Percentiles rank a stretch among this genome's conserved stretches.
Conservation (phyloP, 352 stramenopile species). For the Pythium grandisporangium region DNA sequence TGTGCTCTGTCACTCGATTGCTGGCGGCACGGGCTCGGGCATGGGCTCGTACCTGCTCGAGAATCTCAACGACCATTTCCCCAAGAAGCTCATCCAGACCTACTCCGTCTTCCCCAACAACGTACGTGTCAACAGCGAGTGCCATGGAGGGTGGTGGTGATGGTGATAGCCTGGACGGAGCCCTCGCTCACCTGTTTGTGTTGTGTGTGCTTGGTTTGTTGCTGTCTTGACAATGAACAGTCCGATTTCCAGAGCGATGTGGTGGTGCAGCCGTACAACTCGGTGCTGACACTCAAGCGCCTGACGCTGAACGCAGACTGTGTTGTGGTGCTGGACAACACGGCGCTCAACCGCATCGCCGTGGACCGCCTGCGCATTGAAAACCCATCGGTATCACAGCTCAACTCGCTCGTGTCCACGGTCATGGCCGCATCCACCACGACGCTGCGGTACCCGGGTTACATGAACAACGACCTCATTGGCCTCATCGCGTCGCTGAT, state of each 20-base stretch:
- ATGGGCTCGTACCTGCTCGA: slow-evolving; percentile 99
- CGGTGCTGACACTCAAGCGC: slow-evolving; percentile 97
- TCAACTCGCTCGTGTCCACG: slow-evolving; percentile 98
- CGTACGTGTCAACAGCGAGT: too few relatives aligned
- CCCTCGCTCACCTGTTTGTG: background rate
- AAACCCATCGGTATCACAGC: slow-evolving; percentile 94
- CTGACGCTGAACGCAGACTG: slow-evolving; percentile 98
- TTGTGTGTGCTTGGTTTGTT: too few relatives aligned
- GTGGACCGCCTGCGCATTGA: slow-evolving; percentile 92
- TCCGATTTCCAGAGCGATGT: slow-evolving; percentile 92
- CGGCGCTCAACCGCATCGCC: slow-evolving; percentile 95
- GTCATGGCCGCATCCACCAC: slow-evolving; percentile 99
- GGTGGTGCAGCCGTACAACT: slow-evolving; percentile 99
- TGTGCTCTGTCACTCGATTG: slow-evolving; percentile 98
- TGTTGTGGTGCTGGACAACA: slow-evolving; percentile 99
- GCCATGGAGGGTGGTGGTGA: too few relatives aligned
- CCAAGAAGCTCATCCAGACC: slow-evolving; percentile 99
- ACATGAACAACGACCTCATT: slow-evolving; percentile 99
- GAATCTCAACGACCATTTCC: slow-evolving; percentile 99
- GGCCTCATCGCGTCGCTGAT: slow-evolving; percentile 97
- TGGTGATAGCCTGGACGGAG: background rate
- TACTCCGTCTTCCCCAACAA: slow-evolving; percentile 99
- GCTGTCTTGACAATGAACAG: too few relatives aligned
- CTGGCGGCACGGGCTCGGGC: slow-evolving; percentile 96
- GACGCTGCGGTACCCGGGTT: slow-evolving; percentile 95